These are phyloP conservation scores for Epichloe hybrida DNA, from an alignment of 2,329 filamentous ascomycete species.

Conservation along the genomic window DNA sequence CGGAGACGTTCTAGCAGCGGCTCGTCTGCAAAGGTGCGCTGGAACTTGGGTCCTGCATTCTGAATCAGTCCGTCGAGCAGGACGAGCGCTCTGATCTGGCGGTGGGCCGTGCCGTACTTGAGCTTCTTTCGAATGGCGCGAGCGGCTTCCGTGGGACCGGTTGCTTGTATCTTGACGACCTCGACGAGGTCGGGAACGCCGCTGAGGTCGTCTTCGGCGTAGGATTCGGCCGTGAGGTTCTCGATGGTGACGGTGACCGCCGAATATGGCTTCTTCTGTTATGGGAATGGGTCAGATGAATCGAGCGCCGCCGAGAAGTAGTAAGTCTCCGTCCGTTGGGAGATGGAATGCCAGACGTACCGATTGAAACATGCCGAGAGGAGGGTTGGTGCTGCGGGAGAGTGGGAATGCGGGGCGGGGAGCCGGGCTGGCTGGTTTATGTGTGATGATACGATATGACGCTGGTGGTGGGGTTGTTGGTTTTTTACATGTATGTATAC, in stretches of 20 bases:
- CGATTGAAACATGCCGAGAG: slow-evolving; percentile 17
- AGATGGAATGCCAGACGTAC: slow-evolving; percentile 9
- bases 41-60: slow-evolving; percentile 80
- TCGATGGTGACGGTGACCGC: slow-evolving; percentile 90
- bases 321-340: neutral
- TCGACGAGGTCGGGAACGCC: slow-evolving; percentile 92
- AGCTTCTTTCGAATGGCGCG: slow-evolving; percentile 93
- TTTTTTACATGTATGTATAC: no score
- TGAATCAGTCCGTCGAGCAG: slow-evolving; percentile 89
- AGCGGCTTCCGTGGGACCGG: slow-evolving; percentile 78
- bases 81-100: slow-evolving; percentile 76
- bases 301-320: no score
- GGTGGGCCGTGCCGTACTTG: slow-evolving; percentile 93
- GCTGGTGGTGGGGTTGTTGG: no score
- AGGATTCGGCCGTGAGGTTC: slow-evolving; percentile 75
- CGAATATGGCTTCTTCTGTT: slow-evolving; percentile 64
- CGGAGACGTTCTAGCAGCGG: slow-evolving; percentile 82
- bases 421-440: neutral
- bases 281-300: no score
- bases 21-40: slow-evolving; percentile 79
- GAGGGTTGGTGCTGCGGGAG: neutral
- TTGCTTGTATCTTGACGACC: slow-evolving; percentile 76
- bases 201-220: slow-evolving; percentile 80
- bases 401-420: neutral
- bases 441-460: no score